phyloP scores from a whole-genome alignment of 148 eudicot genomes.

The Silene uniflora region DNA sequence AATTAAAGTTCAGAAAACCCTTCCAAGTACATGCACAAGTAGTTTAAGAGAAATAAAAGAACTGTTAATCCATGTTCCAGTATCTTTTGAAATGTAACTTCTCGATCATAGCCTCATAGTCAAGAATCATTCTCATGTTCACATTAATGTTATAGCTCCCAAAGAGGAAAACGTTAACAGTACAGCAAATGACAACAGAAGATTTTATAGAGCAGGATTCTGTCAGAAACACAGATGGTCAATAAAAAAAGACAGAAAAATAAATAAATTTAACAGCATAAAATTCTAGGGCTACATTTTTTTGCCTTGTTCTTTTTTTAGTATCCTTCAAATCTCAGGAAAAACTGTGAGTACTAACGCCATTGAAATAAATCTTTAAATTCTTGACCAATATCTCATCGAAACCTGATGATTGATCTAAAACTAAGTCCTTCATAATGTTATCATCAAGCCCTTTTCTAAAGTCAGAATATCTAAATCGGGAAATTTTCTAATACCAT shows the following conservation, averaged over 20 bases:
- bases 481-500: no score
- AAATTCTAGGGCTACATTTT: neutral
- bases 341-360: no score
- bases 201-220: neutral
- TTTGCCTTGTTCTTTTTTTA: neutral
- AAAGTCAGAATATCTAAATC: no score
- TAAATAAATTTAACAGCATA: neutral
- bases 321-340: no score
- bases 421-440: no score
- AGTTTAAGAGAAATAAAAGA: neutral
- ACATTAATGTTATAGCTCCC: neutral
- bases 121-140: neutral
- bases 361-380: no score
- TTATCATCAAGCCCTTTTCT: no score
- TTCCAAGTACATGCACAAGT: neutral
- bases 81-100: neutral
- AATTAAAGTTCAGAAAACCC: conserved; percentile 4
- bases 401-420: no score
- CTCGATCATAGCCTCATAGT: conserved; percentile 3
- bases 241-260: neutral
- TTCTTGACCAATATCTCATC: no score
- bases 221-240: neutral
- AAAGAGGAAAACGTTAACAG: neutral
- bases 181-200: neutral
- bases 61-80: neutral